These are phyloP conservation scores for Xylaria telfairii DNA, from an alignment of 495 filamentous ascomycete genomes.

Conservation along the genomic window DNA sequence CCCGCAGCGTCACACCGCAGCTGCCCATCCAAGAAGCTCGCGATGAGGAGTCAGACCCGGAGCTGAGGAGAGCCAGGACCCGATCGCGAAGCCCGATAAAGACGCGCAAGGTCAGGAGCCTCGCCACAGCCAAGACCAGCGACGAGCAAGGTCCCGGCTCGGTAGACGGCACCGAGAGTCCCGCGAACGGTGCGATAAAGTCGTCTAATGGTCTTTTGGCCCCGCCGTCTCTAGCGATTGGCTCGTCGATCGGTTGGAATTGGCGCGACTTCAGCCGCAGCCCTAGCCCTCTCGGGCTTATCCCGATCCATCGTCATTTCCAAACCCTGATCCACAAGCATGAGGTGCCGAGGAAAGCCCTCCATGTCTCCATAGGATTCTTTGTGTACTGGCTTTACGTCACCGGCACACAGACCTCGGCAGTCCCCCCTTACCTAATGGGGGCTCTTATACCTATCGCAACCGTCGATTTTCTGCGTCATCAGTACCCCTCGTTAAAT, in stretches of 20 bases:
- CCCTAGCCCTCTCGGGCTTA: constrained; percentile 89
- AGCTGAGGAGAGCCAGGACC: constrained; percentile 52
- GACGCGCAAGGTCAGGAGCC: constrained; percentile 54
- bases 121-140: constrained; percentile 45
- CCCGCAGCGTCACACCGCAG: constrained; percentile 40
- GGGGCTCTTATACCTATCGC: constrained; percentile 86
- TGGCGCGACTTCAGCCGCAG: constrained; percentile 86
- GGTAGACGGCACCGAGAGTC: not conserved
- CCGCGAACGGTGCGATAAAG: constrained; percentile 42
- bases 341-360: constrained; percentile 75
- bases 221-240: constrained; percentile 58
- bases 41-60: constrained; percentile 50
- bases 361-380: constrained; percentile 96
- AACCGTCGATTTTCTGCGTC: constrained; percentile 79
- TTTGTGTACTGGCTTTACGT: constrained; percentile 83
- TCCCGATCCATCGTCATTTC: constrained; percentile 86
- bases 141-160: constrained; percentile 5
- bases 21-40: constrained; percentile 41
- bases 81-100: constrained; percentile 60
- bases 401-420: constrained; percentile 69
- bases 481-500: constrained; percentile 81
- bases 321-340: constrained; percentile 76
- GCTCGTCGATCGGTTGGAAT: constrained; percentile 54
- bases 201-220: constrained; percentile 73
- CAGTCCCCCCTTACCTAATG: constrained; percentile 85